phyloP scores from a whole-genome alignment of 2,329 filamentous ascomycete genomes.

The Escovopsis weberi region DNA sequence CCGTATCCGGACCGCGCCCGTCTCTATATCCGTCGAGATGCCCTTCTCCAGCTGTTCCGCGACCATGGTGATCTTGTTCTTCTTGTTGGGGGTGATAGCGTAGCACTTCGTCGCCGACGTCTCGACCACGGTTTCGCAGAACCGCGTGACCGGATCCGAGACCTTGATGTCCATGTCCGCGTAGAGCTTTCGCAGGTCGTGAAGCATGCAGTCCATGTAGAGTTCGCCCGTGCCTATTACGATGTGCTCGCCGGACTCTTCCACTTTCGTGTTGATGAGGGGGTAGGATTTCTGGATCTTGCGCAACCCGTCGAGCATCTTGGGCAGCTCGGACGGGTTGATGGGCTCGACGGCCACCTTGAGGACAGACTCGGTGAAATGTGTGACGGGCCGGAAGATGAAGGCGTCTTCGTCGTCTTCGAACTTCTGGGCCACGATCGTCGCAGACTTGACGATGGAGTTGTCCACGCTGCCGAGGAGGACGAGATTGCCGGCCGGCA shows the following conservation, averaged over 20 bases:
- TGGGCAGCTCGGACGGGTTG: constrained; percentile 92
- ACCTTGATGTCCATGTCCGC: constrained; percentile 99
- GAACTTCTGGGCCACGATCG: constrained; percentile 65
- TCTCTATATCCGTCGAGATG: constrained; percentile 89
- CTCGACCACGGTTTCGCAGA: constrained; percentile 96
- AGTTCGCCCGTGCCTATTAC: constrained; percentile 89
- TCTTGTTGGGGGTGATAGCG: constrained; percentile 95
- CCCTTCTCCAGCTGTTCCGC: constrained; percentile 91
- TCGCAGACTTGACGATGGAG: constrained; percentile 95
- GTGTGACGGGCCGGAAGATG: constrained; percentile 83
- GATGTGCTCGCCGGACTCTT: constrained; percentile 94
- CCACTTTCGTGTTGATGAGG: constrained; percentile 88
- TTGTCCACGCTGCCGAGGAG: constrained; percentile 90
- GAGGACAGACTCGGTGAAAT: constrained; percentile 95
- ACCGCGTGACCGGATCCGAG: constrained; percentile 90
- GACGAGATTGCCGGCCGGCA: constrained; percentile 88
- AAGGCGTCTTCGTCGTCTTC: constrained; percentile 84
- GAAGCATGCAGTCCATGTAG: constrained; percentile 99
- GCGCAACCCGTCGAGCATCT: constrained; percentile 93
- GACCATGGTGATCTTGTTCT: constrained; percentile 98
- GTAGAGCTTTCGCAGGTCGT: constrained; percentile 85
- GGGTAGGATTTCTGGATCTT: constrained; percentile 98
- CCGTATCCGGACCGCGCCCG: constrained; percentile 76
- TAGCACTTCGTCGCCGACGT: constrained; percentile 97
- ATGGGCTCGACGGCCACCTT: constrained; percentile 97